Evolutionary conservation across 2,329 filamentous ascomycete genomes (phyloP), one percentile per base, ranked within the genome.

Genomic region (Bertia moriformis): DNA sequence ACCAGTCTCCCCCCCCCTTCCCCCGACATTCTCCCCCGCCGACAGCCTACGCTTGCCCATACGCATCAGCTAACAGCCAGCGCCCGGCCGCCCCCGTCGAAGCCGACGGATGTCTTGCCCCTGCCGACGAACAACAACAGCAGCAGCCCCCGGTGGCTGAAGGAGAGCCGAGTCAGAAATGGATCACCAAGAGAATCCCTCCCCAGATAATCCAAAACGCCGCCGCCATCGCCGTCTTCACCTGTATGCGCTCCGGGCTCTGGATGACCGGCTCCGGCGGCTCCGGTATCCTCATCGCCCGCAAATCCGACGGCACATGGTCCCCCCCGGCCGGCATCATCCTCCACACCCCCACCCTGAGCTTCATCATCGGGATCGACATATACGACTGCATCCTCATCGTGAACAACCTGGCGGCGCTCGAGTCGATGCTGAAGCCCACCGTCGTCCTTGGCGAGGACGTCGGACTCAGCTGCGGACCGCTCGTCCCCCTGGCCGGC

Each of bases 321-420:
- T 91, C 85, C 45, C 83, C 87, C 5, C 89, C 89, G 0, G 93
- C 85, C 0, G 88, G 84, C 37, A 87, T 96, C 46, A 73, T 94
- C 63, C 69, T 94, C 37, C 89, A 96, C 54, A 94, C 89, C 0
- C 76, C 85, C 1, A 86, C 83, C 1, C 69, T 95, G 22, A 89
- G 87, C 24, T 95, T 96, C 52, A 72, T 94, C 39, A 79, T 88
- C 4, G 89, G 88, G 2, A 82, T 94, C 30, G 89, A 96, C 54
- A 87, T 95, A 20, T 96, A 95, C 64, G 89, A 96, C 56, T 94
- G 88, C 52, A 83, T 96, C 13, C 71, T 95, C 5, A 83, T 95
- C 24, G 88, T 95, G 53, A 95, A 93, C 61, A 87, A 83, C 35
- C 75, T 83, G 36, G 72, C 84, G 41, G 86, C 87, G 4, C 64